phyloP scores from a whole-genome alignment of 2,329 filamentous ascomycete genomes.

The Diaporthe sp. region DNA sequence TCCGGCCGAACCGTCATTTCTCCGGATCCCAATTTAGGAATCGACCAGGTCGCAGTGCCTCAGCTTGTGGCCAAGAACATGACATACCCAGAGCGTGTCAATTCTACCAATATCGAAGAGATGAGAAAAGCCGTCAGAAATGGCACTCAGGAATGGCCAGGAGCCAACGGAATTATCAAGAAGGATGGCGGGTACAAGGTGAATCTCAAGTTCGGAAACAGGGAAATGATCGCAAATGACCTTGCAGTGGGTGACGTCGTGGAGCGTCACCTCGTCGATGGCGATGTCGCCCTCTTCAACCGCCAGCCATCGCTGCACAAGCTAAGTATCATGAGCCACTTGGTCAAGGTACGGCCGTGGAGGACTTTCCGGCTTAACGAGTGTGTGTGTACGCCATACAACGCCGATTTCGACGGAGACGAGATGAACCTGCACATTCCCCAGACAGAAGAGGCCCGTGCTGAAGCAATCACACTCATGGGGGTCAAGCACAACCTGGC shows the following conservation, averaged over 20 bases:
- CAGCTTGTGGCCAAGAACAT: conserved; percentile 94
- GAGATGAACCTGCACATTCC: conserved; percentile 99
- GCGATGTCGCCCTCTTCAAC: conserved; percentile 97
- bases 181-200: conserved; percentile 76
- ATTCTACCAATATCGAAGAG: conserved; percentile 87
- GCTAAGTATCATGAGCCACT: conserved; percentile 97
- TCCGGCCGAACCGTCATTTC: conserved; percentile 98
- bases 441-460: conserved; percentile 95
- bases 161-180: conserved; percentile 85
- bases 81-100: conserved; percentile 92
- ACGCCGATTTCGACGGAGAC: conserved; percentile 98
- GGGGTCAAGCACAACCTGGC: conserved; percentile 96
- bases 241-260: conserved; percentile 89
- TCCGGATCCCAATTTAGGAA: conserved; percentile 92
- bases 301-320: conserved; percentile 98
- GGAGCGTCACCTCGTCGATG: conserved; percentile 93
- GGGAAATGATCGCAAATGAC: conserved; percentile 77
- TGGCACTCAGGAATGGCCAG: conserved; percentile 84
- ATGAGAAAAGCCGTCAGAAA: conserved; percentile 80
- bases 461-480: conserved; percentile 97
- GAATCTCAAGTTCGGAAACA: conserved; percentile 80
- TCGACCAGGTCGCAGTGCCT: conserved; percentile 94
- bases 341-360: conserved; percentile 93
- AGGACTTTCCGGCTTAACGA: conserved; percentile 97
- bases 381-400: conserved; percentile 98